These are phyloP conservation scores for Neurospora terricola DNA, from an alignment of 495 filamentous ascomycete species.

Conservation along the genomic window DNA sequence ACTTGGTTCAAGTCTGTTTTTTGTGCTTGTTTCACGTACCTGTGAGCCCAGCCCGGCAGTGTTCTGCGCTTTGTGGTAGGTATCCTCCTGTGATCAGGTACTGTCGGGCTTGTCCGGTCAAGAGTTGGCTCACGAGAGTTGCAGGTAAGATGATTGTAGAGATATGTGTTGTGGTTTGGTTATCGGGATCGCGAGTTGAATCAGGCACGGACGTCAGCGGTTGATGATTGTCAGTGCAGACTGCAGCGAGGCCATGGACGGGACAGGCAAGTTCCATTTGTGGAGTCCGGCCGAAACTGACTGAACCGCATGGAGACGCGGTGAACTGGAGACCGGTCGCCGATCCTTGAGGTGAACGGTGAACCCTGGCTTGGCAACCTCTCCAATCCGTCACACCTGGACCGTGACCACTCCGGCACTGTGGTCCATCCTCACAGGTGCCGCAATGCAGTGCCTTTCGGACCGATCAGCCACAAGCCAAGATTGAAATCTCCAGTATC, in stretches of 20 bases:
- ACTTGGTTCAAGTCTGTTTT: conserved; percentile 11
- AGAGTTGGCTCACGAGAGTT: conserved; percentile 17
- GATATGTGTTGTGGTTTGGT: not conserved
- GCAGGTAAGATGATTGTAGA: not conserved
- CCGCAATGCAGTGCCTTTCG: not conserved
- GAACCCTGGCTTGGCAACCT: not conserved
- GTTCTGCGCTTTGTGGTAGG: not conserved
- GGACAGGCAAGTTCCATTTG: not conserved
- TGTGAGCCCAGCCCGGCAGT: conserved; percentile 27
- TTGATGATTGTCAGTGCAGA: not conserved
- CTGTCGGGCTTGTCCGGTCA: not conserved
- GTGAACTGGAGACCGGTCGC: not conserved
- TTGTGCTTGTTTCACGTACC: conserved; percentile 36
- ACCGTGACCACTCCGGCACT: not conserved
- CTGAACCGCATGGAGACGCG: not conserved
- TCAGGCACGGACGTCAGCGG: not conserved
- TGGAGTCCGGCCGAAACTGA: not conserved
- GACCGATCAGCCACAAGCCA: not conserved
- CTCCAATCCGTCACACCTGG: not conserved
- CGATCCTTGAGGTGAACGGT: not conserved
- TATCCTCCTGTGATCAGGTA: not conserved
- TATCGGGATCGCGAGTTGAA: not conserved
- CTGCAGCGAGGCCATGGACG: not conserved
- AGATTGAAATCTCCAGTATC: not conserved
- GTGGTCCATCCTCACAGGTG: not conserved